A percentile compares a stretch with the other conserved stretches of the same genome.
Conservation (phyloP, 2,329 filamentous ascomycete species). For the Fusarium cyanostomum region DNA sequence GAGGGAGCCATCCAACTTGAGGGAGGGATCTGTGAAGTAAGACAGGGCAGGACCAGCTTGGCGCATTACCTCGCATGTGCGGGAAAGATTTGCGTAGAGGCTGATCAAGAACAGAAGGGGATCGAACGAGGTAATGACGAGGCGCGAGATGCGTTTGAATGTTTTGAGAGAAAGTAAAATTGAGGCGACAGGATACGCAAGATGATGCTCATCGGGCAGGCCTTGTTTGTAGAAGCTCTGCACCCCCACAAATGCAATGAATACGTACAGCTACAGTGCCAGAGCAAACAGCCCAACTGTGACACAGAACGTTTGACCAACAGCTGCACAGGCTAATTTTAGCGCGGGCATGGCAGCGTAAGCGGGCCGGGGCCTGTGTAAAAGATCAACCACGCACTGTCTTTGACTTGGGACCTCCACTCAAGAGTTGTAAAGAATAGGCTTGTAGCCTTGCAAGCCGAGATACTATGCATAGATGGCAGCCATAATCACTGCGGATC, state of each 20-base stretch:
- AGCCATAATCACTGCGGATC: no score
- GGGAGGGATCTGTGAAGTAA: conserved; percentile 19
- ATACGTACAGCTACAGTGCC: not conserved
- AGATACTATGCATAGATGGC: not conserved
- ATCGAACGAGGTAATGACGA: not conserved
- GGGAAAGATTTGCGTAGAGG: not conserved
- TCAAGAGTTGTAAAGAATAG: not conserved
- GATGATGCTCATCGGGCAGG: conserved; percentile 22
- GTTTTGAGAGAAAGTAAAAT: conserved; percentile 9
- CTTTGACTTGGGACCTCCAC: no score
- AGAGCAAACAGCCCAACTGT: conserved; percentile 1
- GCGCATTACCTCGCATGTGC: conserved; percentile 8
- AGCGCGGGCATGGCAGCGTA: not conserved
- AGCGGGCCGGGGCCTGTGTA: not conserved
- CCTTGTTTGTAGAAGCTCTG: conserved; percentile 25
- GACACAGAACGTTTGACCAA: not conserved
- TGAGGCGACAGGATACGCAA: conserved; percentile 16
- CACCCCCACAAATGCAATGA: conserved; percentile 26
- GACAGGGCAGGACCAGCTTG: not conserved
- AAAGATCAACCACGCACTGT: not conserved
- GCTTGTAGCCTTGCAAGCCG: not conserved
- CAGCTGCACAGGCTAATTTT: not conserved
- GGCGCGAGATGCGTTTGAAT: not conserved
- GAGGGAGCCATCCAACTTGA: conserved; percentile 16
- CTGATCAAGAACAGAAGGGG: not conserved